Conservation (phyloP, 345 rosid genomes). For the Lepidium africanum region DNA sequence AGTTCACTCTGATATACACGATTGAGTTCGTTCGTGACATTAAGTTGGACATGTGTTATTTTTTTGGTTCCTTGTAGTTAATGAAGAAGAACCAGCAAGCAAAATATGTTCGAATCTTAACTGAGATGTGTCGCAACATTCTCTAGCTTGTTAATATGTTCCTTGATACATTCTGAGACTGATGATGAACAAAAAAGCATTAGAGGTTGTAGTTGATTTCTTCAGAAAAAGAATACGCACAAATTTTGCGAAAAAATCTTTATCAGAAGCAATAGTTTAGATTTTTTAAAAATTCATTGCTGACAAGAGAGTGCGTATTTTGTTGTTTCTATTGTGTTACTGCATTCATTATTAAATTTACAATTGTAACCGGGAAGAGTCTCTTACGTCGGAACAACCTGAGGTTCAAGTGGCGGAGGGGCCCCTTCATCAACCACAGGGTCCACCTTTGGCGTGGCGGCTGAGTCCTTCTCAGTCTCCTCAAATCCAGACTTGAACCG, state of each 20-base stretch:
- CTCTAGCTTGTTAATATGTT: background rate
- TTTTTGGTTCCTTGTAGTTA: constrained; percentile 13
- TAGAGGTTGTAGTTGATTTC: background rate
- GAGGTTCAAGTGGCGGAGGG: constrained; percentile 53
- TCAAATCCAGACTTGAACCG: constrained; percentile 67
- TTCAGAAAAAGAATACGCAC: no score
- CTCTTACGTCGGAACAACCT: constrained; percentile 53
- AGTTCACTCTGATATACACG: background rate
- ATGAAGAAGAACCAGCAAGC: constrained; percentile 39
- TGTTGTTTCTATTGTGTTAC: background rate
- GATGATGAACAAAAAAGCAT: background rate
- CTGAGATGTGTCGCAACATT: background rate
- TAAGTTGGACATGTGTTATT: background rate
- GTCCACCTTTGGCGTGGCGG: constrained; percentile 12
- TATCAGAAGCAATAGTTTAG: background rate
- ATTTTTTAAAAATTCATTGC: background rate
- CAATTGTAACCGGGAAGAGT: constrained; percentile 10
- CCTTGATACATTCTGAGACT: background rate
- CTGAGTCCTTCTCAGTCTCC: constrained; percentile 21
- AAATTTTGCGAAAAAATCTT: background rate
- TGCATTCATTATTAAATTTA: constrained; percentile 16
- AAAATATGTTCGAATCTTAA: constrained; percentile 19
- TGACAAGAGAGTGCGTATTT: background rate
- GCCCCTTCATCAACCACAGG: constrained; percentile 45
- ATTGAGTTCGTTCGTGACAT: background rate